Conservation (phyloP, 2,329 filamentous ascomycete species). For the Ophiostoma sp. region DNA sequence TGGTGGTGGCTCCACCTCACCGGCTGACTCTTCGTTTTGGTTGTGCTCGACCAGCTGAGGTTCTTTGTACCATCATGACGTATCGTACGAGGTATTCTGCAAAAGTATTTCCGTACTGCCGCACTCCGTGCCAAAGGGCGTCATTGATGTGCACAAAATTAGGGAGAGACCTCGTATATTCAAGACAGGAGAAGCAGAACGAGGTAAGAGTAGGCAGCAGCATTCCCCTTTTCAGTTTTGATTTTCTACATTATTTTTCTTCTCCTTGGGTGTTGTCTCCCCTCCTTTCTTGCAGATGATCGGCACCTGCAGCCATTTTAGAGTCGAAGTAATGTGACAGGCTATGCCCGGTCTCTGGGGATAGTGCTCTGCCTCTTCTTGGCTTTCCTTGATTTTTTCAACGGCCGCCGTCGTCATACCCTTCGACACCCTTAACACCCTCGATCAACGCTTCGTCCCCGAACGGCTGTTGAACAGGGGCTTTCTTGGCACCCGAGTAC, state of each 20-base stretch:
- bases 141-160: not conserved
- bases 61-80: not conserved
- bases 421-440: not conserved
- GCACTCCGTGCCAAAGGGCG: not conserved
- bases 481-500: not conserved
- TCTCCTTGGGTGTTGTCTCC: not conserved
- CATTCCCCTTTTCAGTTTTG: not conserved
- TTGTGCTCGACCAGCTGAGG: not conserved
- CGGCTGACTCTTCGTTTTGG: not conserved
- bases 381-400: not conserved
- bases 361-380: not conserved
- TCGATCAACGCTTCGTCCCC: not conserved
- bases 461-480: not conserved
- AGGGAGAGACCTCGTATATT: not conserved
- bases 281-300: not conserved
- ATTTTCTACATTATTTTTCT: not conserved
- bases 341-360: not conserved
- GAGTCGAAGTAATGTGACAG: not conserved
- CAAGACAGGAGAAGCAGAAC: not conserved
- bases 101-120: not conserved
- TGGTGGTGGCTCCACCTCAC: not conserved
- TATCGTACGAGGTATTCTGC: not conserved
- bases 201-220: not conserved
- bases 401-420: not conserved
- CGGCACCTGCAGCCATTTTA: not conserved